Base-by-base conservation (phyloP, 768 basidiomycete genomes). In the Epithele typhae region DNA sequence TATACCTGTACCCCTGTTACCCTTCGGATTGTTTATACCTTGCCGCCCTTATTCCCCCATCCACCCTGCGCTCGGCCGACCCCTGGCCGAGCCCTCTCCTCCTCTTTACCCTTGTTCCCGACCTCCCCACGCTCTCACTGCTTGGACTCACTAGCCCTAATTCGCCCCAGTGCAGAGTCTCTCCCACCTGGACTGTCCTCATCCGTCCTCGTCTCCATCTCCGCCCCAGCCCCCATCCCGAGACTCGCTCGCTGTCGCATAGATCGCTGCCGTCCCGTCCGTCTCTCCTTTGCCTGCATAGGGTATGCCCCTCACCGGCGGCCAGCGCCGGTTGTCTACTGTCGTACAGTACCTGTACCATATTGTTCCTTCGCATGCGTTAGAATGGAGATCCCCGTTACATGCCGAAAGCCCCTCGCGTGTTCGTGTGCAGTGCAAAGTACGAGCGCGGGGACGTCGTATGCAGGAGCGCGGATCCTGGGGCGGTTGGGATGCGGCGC, bases 1-100 rank as follows among this genome's bases (percentile, higher is more conserved):
- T 52, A 52, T 52, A 52, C 46, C 45, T 44, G 24, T 23, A 22
- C 37, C 51, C 22, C 45, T 43, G 51, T 52, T 52, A 52, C 51
- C 51, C 51, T 48, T 24, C 35, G 11, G 19, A 40, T 35, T 43
- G 39, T 48, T 45, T 52, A 52, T 52, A 52, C 46, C 46, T 40
- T 45, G 34, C 35, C 42, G 32, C 30, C 36, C 42, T 21, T 38
- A 25, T 15, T 18, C 33, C 9, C 4, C 19, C 11, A 5, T 27
- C 25, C 22, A 3, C 37, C 30, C 37, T 22, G 6, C 25, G 9
- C 4, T 30, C 14, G 19, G 25, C 24, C 36, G 12, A 22, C 33
- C 25, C 15, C 22, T 30, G 25, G 22, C 27, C 25, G 22, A 14
- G 6, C 21, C 43, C 7, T 12, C 18, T 6, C 36, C 37, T 33